Base-by-base conservation (phyloP, 208 protist species). In the Plasmodiophora brassicae region DNA sequence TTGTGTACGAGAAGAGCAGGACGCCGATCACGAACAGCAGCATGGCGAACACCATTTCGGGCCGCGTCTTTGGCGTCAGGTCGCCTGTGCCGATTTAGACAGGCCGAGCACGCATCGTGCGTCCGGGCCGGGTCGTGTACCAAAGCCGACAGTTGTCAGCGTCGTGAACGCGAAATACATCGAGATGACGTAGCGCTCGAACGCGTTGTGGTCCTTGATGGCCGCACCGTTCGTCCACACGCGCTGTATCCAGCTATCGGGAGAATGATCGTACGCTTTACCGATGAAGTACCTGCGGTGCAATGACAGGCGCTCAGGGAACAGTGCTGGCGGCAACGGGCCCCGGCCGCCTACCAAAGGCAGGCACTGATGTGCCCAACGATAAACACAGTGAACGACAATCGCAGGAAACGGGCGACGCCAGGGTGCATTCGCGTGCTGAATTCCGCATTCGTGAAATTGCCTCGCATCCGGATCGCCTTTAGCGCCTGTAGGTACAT, bases 251-350 rank as follows among this genome's bases (percentile, higher is more conserved):
- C 65, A 78, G 65, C 65, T 78, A 32, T 78, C 5, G 10, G 65
- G 65, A 38, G 32, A 14, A 32, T 32, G 14, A 78, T 38, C n/a
- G 41, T 78, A 78, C 14, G n/a, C 65, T 8, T 38, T n/a, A 8
- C 65, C 65, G 20, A 78, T 78, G 41, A 78, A 78, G n/a, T 78
- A 78, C n/a, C n/a, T n/a, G n/a, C n/a, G n/a, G n/a, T n/a, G n/a
- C n/a, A n/a, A n/a, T n/a, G n/a, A n/a, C n/a, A n/a, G n/a, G n/a
- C n/a, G n/a, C n/a, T n/a, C n/a, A n/a, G n/a, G n/a, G n/a, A n/a
- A n/a, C n/a, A n/a, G n/a, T n/a, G n/a, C n/a, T n/a, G n/a, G n/a
- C n/a, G n/a, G n/a, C n/a, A n/a, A n/a, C n/a, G n/a, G n/a, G n/a
- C n/a, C n/a, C n/a, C n/a, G n/a, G n/a, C n/a, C n/a, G n/a, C n/a